A percentile compares a stretch with the other conserved stretches of the same genome.
These are phyloP conservation scores for Globisporangium spiculum DNA, from an alignment of 352 stramenopile species.

Conservation along the genomic window DNA sequence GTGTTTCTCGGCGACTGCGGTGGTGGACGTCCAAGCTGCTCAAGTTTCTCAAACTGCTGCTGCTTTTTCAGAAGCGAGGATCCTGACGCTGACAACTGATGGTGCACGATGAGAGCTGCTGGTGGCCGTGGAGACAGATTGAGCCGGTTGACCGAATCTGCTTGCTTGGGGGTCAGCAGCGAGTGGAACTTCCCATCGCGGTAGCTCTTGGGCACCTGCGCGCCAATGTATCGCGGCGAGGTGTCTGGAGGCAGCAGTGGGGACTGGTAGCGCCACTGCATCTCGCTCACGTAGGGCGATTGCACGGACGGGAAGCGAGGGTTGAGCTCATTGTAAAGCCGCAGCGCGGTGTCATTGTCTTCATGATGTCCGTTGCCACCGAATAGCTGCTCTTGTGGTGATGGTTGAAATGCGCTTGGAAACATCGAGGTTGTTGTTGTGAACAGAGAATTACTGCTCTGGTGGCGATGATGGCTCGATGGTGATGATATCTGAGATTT, in stretches of 20 bases:
- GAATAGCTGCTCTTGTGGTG: not conserved
- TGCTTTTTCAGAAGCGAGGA: constrained; percentile 22
- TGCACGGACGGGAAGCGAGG: constrained; percentile 63
- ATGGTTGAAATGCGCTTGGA: not conserved
- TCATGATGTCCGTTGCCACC: not conserved
- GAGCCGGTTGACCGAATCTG: constrained; percentile 47
- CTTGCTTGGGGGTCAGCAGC: constrained; percentile 41
- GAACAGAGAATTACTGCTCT: not conserved
- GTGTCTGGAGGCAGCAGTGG: constrained; percentile 43
- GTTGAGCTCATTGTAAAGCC: constrained; percentile 49
- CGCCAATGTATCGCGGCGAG: constrained; percentile 47
- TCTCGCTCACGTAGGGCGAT: constrained; percentile 32
- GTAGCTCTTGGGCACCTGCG: constrained; percentile 55
- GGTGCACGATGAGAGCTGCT: constrained; percentile 9
- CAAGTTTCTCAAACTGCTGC: not conserved
- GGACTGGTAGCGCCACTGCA: constrained; percentile 55
- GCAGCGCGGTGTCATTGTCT: constrained; percentile 18
- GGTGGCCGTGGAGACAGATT: constrained; percentile 32
- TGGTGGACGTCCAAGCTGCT: not conserved
- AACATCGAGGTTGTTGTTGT: not conserved
- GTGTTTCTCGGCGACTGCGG: not conserved
- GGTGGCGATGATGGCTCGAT: not conserved
- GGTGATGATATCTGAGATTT: not conserved
- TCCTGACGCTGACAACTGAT: constrained; percentile 4
- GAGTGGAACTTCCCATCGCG: constrained; percentile 51